These are phyloP conservation scores for Calonectria multiphialidica DNA, from an alignment of 2,329 filamentous ascomycete species.

Conservation along the genomic window DNA sequence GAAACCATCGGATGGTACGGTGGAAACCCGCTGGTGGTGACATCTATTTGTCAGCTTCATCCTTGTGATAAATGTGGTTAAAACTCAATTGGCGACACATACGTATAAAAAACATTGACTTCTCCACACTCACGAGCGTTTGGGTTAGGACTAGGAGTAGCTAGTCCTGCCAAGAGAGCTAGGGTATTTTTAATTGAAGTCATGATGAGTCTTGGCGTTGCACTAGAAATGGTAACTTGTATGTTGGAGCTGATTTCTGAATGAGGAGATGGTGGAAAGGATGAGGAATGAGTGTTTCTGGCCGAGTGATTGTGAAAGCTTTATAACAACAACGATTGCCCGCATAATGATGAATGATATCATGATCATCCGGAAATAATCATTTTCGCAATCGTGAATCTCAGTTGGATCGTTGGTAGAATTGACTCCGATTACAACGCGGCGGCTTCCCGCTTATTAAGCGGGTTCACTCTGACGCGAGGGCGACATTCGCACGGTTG, in stretches of 20 bases:
- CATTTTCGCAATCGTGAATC: too few species aligned
- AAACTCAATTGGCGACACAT: background rate
- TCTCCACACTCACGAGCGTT: background rate
- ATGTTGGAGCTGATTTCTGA: background rate
- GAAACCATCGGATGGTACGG: background rate
- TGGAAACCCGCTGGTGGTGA: background rate
- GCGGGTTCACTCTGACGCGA: background rate
- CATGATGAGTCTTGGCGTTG: background rate
- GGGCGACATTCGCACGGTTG: background rate
- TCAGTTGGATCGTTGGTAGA: background rate
- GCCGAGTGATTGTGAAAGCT: too few species aligned
- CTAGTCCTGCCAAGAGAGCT: background rate
- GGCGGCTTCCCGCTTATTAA: background rate
- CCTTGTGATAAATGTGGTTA: background rate
- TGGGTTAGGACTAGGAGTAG: background rate
- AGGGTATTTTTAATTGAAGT: background rate
- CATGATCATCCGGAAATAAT: background rate
- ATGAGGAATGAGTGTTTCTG: background rate
- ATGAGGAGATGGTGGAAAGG: background rate
- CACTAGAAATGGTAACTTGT: background rate
- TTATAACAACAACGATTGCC: too few species aligned
- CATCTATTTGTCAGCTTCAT: background rate
- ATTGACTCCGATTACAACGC: background rate
- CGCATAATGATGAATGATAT: background rate
- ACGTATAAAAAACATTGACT: background rate